Evolutionary conservation across 768 basidiomycete genomes (phyloP).

Genomic region (Russula ochroleuca): DNA sequence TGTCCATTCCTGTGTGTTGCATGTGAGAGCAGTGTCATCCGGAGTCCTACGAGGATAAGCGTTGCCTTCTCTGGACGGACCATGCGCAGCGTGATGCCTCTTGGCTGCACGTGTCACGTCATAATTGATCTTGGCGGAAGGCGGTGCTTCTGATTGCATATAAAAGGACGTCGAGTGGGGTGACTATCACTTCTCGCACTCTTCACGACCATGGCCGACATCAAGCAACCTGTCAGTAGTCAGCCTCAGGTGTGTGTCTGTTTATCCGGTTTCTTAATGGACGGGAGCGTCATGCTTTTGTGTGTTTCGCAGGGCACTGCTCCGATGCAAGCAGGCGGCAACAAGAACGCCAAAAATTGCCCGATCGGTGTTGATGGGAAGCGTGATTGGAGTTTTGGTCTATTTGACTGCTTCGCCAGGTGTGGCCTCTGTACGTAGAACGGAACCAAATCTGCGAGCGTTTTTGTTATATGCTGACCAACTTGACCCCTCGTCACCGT

Average conservation of each 20-base stretch:
- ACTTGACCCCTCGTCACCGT: constrained; percentile 2
- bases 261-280: too few relatives aligned
- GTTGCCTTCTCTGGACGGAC: too few relatives aligned
- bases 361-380: constrained; percentile 31
- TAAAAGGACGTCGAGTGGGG: background rate
- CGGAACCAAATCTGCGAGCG: background rate
- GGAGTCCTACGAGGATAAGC: too few relatives aligned
- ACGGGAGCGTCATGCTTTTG: background rate
- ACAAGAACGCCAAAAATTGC: constrained; percentile 30
- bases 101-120: too few relatives aligned
- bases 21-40: too few relatives aligned
- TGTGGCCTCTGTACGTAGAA: background rate
- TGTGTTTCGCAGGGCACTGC: background rate
- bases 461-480: too few relatives aligned
- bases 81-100: too few relatives aligned
- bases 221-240: background rate
- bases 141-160: background rate
- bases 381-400: constrained; percentile 35
- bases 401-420: constrained; percentile 28
- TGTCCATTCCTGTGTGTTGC: too few relatives aligned
- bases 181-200: background rate
- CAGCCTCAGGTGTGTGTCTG: constrained; percentile 2
- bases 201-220: background rate
- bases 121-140: too few relatives aligned
- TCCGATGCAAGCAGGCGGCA: constrained; percentile 15